These are phyloP conservation scores for Ophiostoma montium DNA, from an alignment of 2,329 filamentous ascomycete species.

Conservation along the genomic window DNA sequence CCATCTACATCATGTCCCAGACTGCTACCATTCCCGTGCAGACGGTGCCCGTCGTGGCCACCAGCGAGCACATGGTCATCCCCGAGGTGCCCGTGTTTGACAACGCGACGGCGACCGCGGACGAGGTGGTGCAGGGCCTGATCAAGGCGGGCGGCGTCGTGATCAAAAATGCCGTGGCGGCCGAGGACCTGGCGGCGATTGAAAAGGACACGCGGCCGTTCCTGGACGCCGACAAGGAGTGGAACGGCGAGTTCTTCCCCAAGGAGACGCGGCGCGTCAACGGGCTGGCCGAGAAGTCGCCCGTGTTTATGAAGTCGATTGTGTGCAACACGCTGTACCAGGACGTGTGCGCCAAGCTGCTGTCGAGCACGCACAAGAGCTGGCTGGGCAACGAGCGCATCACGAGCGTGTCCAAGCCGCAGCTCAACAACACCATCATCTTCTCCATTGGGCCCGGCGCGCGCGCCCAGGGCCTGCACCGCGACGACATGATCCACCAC, in stretches of 20 bases:
- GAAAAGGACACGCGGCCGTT: slow-evolving; percentile 4
- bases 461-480: slow-evolving; percentile 14
- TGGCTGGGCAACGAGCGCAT: slow-evolving; percentile 5
- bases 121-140: background rate
- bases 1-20: background rate
- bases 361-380: background rate
- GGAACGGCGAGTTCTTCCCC: slow-evolving; percentile 9
- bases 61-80: background rate
- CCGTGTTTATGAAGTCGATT: background rate
- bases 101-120: background rate
- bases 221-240: slow-evolving; percentile 1
- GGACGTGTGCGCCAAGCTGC: background rate
- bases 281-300: slow-evolving; percentile 3
- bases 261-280: slow-evolving; percentile 5
- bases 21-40: background rate
- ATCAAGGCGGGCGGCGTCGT: slow-evolving; percentile 3
- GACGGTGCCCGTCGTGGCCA: background rate
- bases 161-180: background rate
- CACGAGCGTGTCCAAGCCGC: slow-evolving; percentile 7
- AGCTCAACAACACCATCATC: slow-evolving; percentile 19
- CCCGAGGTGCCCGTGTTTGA: background rate
- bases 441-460: slow-evolving; percentile 16
- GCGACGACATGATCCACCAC: slow-evolving; percentile 18
- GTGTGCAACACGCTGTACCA: slow-evolving; percentile 4
- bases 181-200: background rate